Percentiles rank a stretch among this genome's conserved stretches.
phyloP scores from a whole-genome alignment of 1,284 basidiomycete genomes.

The Cutaneotrichosporon dermatis region DNA sequence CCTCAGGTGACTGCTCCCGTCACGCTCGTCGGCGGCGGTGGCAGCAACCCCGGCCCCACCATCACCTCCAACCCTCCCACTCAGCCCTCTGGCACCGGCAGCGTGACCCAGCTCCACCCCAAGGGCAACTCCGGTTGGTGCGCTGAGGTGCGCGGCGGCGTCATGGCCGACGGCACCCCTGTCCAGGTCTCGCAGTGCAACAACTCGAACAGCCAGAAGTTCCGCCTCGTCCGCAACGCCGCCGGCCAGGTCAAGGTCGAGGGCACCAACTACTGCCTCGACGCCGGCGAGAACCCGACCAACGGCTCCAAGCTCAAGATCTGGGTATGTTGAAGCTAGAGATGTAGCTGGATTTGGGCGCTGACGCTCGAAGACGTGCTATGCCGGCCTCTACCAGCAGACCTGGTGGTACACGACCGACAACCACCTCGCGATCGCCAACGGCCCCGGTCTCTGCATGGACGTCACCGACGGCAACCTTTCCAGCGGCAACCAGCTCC shows the following conservation, averaged over 20 bases:
- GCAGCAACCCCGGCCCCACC: not conserved
- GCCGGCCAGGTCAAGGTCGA: slow-evolving; percentile 1
- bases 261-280: slow-evolving; percentile 23
- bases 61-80: slow-evolving; percentile 1
- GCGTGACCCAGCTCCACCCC: slow-evolving; percentile 12
- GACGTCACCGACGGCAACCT: slow-evolving; percentile 24
- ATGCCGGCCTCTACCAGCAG: slow-evolving; percentile 14
- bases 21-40: slow-evolving; percentile 16
- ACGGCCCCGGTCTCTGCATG: slow-evolving; percentile 19
- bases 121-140: slow-evolving; percentile 14
- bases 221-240: slow-evolving; percentile 8
- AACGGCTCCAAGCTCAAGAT: slow-evolving; percentile 29
- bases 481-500: slow-evolving; percentile 16
- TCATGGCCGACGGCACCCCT: slow-evolving; percentile 18
- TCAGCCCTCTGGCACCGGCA: not conserved
- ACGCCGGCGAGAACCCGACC: slow-evolving; percentile 25
- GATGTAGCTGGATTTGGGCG: too few relatives aligned
- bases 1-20: slow-evolving; percentile 33
- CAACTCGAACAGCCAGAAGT: slow-evolving; percentile 16
- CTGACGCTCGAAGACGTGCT: slow-evolving; percentile 1
- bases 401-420: slow-evolving; percentile 14
- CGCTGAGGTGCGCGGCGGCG: slow-evolving; percentile 13
- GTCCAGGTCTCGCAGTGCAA: slow-evolving; percentile 21
- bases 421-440: slow-evolving; percentile 11
- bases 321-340: slow-evolving; percentile 11